phyloP scores from a whole-genome alignment of 441 rosid species.

The Pelargonium citronellum region DNA sequence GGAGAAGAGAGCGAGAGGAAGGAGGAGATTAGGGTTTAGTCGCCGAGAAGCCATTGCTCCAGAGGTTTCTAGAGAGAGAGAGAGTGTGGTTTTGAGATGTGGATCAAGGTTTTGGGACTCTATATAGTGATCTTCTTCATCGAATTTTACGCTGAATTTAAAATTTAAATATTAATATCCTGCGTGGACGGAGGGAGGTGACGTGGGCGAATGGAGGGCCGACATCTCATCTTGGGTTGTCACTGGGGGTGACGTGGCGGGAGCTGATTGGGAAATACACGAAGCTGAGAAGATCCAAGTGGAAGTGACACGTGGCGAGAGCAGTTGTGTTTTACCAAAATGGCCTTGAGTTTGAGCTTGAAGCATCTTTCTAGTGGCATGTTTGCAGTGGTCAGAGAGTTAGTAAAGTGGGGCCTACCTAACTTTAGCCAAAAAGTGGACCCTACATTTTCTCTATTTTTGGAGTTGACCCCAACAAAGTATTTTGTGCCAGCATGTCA shows the following conservation, averaged over 20 bases:
- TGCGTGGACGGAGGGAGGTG: not conserved
- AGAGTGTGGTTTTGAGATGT: conserved; percentile 3
- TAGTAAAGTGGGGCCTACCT: too few relatives aligned
- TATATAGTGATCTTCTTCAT: conserved; percentile 23
- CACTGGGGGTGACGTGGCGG: not conserved
- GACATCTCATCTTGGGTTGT: not conserved
- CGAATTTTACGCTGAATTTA: not conserved
- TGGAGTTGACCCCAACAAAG: too few relatives aligned
- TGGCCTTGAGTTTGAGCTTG: not conserved
- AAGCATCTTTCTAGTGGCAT: too few relatives aligned
- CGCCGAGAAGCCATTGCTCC: conserved; percentile 38
- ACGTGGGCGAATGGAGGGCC: not conserved
- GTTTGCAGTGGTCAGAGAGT: too few relatives aligned
- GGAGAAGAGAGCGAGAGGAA: conserved; percentile 30
- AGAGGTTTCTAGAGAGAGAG: conserved; percentile 8
- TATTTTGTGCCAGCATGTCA: too few relatives aligned
- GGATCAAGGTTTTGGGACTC: not conserved
- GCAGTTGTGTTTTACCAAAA: not conserved
- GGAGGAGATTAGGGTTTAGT: conserved; percentile 38
- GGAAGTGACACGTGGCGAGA: not conserved
- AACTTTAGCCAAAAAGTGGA: too few relatives aligned
- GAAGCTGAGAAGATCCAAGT: not conserved
- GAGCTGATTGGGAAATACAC: not conserved
- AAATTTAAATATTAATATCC: not conserved
- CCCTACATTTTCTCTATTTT: too few relatives aligned